Percentiles rank a stretch among this genome's conserved stretches.
Conservation (phyloP, 2,329 filamentous ascomycete species). For the Colletotrichum cereale region DNA sequence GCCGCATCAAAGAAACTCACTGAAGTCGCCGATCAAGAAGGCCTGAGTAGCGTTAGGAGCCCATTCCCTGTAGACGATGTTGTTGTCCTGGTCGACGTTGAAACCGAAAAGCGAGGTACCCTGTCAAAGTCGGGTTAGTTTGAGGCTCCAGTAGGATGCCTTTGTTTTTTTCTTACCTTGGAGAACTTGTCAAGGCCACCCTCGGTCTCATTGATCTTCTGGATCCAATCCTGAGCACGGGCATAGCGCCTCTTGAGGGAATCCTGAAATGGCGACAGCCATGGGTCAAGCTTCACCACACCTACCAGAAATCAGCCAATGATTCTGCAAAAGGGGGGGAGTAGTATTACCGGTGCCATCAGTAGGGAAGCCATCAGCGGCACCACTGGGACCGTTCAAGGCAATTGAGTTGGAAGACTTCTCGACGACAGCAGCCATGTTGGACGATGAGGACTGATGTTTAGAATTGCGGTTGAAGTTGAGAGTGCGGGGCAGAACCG, state of each 20-base stretch:
- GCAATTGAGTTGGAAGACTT: slow-evolving; percentile 60
- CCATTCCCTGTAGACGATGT: slow-evolving; percentile 95
- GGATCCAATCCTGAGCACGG: slow-evolving; percentile 88
- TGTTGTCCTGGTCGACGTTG: slow-evolving; percentile 83
- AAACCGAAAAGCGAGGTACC: slow-evolving; percentile 90
- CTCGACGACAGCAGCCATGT: slow-evolving; percentile 43
- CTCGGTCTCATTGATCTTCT: slow-evolving; percentile 83
- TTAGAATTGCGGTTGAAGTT: neutral
- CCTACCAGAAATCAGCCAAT: slow-evolving; percentile 63
- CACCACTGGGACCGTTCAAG: slow-evolving; percentile 51
- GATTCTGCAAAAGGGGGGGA: neutral
- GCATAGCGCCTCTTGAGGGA: slow-evolving; percentile 80
- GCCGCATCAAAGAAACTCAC: slow-evolving; percentile 60
- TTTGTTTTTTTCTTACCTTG: slow-evolving; percentile 65
- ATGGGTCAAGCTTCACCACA: slow-evolving; percentile 89
- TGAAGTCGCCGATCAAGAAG: slow-evolving; percentile 94
- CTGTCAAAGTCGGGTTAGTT: slow-evolving; percentile 57
- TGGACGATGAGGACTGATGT: slow-evolving; percentile 16
- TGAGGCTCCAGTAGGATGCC: neutral
- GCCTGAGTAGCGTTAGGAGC: slow-evolving; percentile 89
- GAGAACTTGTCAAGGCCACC: slow-evolving; percentile 94
- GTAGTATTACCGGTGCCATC: slow-evolving; percentile 77
- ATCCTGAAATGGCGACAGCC: slow-evolving; percentile 86
- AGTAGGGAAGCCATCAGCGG: slow-evolving; percentile 66
- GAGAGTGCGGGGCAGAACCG: slow-evolving; percentile 28